A percentile compares a stretch with the other conserved stretches of the same genome.
These are phyloP conservation scores for Fusarium irregulare DNA, from an alignment of 2,329 filamentous ascomycete genomes.

Conservation along the genomic window DNA sequence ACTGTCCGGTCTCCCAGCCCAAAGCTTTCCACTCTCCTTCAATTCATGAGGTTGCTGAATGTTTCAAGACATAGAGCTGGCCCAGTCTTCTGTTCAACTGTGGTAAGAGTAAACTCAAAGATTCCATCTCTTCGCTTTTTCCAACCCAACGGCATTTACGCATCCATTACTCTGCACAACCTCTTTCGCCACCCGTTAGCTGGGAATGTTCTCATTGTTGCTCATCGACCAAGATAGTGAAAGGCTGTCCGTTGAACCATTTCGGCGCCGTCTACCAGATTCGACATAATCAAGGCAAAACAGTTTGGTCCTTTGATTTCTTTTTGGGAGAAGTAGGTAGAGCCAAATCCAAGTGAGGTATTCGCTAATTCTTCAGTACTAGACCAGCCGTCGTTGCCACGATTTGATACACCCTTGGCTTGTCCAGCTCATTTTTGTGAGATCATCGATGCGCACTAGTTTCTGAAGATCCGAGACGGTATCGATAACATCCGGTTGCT, in stretches of 20 bases:
- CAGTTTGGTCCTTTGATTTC: fast-evolving
- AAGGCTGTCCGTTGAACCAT: too few relatives aligned
- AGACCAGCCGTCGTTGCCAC: not conserved
- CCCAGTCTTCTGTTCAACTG: too few relatives aligned
- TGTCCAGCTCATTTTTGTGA: not conserved
- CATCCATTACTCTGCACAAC: too few relatives aligned
- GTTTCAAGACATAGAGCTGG: not conserved
- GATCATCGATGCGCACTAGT: not conserved
- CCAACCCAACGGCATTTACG: too few relatives aligned
- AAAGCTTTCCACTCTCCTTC: not conserved
- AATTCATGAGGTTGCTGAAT: not conserved
- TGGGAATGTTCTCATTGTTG: too few relatives aligned
- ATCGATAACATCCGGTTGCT: not conserved
- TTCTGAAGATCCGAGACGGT: not conserved
- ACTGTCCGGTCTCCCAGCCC: not conserved
- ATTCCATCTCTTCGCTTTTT: too few relatives aligned
- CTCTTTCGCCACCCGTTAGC: too few relatives aligned
- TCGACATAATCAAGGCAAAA: not conserved
- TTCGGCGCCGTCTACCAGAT: not conserved
- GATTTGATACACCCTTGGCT: not conserved
- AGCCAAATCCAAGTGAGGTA: fast-evolving
- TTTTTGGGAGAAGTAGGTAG: not conserved
- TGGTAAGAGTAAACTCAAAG: too few relatives aligned
- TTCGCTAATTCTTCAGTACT: too few relatives aligned
- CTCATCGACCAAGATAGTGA: too few relatives aligned